Percentiles rank a stretch among this genome's conserved stretches.
These are phyloP conservation scores for Blepharisma japonicum DNA, from an alignment of 73 alveolate species.

Conservation along the genomic window DNA sequence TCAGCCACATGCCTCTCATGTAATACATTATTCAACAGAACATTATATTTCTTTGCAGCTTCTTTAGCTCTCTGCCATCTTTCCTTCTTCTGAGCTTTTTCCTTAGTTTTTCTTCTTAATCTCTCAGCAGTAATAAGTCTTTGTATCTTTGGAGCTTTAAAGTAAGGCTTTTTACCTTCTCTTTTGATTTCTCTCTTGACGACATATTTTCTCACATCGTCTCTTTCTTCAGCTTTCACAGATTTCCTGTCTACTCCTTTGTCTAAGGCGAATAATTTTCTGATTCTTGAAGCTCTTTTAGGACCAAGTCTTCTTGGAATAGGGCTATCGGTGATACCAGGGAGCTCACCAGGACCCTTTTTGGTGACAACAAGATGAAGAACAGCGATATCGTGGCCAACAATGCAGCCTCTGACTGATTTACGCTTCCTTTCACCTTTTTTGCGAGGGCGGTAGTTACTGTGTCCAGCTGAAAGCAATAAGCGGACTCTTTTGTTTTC, in stretches of 20 bases:
- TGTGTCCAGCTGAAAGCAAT: slow-evolving; percentile 64
- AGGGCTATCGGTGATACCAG: slow-evolving; percentile 57
- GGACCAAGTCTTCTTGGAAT: slow-evolving; percentile 63
- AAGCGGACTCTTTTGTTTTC: slow-evolving; percentile 72
- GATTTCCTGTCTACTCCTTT: slow-evolving; percentile 32
- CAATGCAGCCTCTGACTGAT: slow-evolving; percentile 84
- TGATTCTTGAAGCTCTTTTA: slow-evolving; percentile 55
- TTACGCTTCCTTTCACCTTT: slow-evolving; percentile 67
- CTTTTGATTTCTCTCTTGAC: slow-evolving; percentile 39
- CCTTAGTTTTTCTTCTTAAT: slow-evolving; percentile 20
- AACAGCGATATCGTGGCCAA: slow-evolving; percentile 63
- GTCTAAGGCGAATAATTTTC: slow-evolving; percentile 54
- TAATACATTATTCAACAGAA: not conserved
- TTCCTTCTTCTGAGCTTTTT: slow-evolving; percentile 25
- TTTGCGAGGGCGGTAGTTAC: slow-evolving; percentile 66
- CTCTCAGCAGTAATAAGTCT: slow-evolving; percentile 43
- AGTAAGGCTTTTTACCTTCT: slow-evolving; percentile 43
- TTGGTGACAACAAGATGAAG: slow-evolving; percentile 55
- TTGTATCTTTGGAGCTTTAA: slow-evolving; percentile 55
- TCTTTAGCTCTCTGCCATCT: slow-evolving; percentile 26
- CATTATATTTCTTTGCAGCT: slow-evolving; percentile 28
- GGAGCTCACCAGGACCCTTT: slow-evolving; percentile 85
- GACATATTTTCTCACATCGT: slow-evolving; percentile 46
- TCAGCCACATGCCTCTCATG: slow-evolving; percentile 28
- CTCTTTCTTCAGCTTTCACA: slow-evolving; percentile 52